Conservation (phyloP, 768 basidiomycete species). For the Pilatotrama ljubarskyi region DNA sequence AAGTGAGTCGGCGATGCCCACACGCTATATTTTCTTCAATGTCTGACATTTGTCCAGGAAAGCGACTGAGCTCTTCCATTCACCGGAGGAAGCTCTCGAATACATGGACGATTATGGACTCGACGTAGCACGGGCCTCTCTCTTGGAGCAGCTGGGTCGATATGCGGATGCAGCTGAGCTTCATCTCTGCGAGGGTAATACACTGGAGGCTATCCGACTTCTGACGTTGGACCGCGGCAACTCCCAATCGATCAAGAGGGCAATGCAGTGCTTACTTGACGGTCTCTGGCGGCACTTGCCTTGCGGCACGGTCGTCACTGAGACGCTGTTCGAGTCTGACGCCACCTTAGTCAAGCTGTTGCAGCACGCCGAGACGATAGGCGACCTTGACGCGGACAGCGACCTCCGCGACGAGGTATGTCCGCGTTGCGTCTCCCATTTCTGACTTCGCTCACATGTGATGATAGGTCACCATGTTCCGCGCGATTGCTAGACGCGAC, state of each 20-base stretch:
- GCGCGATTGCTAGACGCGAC: conserved; percentile 32
- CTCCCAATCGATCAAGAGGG: conserved; percentile 34
- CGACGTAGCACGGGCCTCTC: conserved; percentile 44
- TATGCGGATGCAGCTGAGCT: conserved; percentile 52
- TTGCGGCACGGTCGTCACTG: conserved; percentile 33
- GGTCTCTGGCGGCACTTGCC: conserved; percentile 48
- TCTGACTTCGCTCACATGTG: not conserved
- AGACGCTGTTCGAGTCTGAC: not conserved
- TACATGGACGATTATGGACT: conserved; percentile 57
- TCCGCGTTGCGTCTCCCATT: not conserved
- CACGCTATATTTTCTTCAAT: conserved; percentile 44
- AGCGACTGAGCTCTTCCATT: conserved; percentile 46
- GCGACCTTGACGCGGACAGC: not conserved
- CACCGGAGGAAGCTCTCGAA: conserved; percentile 50
- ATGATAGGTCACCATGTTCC: conserved; percentile 37
- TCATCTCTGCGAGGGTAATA: conserved; percentile 48
- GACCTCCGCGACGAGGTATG: conserved; percentile 15
- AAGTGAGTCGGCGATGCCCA: conserved; percentile 39
- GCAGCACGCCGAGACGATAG: not conserved
- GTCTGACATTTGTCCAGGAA: conserved; percentile 29
- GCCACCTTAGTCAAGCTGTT: conserved; percentile 2
- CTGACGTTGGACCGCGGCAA: conserved; percentile 39
- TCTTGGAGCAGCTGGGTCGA: conserved; percentile 45
- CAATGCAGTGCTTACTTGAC: conserved; percentile 40
- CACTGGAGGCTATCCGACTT: conserved; percentile 47